A percentile compares a stretch with the other conserved stretches of the same genome.
Conservation (phyloP, 768 basidiomycete species). For the Gloeophyllum trabeum region DNA sequence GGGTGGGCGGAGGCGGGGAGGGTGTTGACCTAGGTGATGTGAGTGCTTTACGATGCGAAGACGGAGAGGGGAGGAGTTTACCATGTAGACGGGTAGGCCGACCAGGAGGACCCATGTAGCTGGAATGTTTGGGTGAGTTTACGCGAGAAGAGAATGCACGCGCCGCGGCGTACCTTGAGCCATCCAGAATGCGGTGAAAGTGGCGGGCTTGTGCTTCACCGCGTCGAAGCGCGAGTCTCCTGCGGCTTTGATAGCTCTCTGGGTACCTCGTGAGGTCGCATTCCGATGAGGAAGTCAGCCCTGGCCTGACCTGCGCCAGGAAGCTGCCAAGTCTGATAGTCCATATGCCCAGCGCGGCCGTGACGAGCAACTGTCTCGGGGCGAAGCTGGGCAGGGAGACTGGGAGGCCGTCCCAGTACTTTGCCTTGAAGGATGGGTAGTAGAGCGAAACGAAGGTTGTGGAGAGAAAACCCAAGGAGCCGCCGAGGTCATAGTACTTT, state of each 20-base stretch:
- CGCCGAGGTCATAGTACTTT: conserved; percentile 56
- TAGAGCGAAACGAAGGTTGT: conserved; percentile 51
- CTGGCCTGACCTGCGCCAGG: conserved; percentile 39
- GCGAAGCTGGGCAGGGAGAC: conserved; percentile 38
- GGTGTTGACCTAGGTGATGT: too few species aligned
- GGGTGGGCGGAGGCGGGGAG: conserved; percentile 39
- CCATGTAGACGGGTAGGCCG: conserved; percentile 58
- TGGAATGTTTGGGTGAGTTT: conserved; percentile 9
- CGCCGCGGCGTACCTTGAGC: conserved; percentile 32
- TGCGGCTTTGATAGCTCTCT: conserved; percentile 39
- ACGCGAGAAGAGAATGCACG: background rate
- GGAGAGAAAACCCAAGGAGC: conserved; percentile 54
- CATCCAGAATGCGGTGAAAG: conserved; percentile 52
- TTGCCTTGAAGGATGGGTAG: conserved; percentile 43
- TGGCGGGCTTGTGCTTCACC: conserved; percentile 33
- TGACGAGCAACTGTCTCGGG: conserved; percentile 49
- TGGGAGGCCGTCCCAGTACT: conserved; percentile 27
- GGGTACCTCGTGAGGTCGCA: background rate
- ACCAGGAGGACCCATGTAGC: conserved; percentile 60
- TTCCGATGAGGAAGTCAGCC: too few species aligned
- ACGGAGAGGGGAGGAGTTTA: too few species aligned
- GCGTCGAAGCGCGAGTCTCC: conserved; percentile 59
- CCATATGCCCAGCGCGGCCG: conserved; percentile 50
- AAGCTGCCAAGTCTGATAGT: conserved; percentile 49
- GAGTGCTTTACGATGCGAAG: too few species aligned